phyloP scores from a whole-genome alignment of 164 flowering plant genomes.

The Nelumbo lutea region DNA sequence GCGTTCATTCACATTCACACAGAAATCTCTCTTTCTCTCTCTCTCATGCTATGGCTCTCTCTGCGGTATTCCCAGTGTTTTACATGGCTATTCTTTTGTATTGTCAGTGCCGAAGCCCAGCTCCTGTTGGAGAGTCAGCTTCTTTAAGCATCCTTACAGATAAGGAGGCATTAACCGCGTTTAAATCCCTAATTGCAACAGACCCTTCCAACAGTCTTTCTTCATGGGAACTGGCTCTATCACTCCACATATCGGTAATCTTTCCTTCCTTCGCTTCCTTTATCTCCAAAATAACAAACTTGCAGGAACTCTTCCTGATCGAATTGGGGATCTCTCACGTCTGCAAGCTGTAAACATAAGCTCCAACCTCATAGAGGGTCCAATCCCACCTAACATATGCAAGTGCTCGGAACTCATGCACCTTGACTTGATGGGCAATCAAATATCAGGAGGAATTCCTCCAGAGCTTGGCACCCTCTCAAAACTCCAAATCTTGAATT shows the following conservation, averaged over 20 bases:
- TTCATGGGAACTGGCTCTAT: constrained; percentile 21
- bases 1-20: no score
- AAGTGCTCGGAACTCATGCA: constrained; percentile 15
- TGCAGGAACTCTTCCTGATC: no score
- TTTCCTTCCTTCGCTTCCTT: constrained; percentile 37
- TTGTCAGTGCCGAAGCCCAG: background rate
- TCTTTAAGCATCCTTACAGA: constrained; percentile 14
- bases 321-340: no score
- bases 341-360: no score
- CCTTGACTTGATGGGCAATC: constrained; percentile 28
- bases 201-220: background rate
- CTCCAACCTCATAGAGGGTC: no score
- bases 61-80: no score
- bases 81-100: background rate
- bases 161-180: constrained; percentile 19
- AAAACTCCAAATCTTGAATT: constrained; percentile 25
- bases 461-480: constrained; percentile 20
- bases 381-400: constrained; percentile 27
- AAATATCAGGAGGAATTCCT: constrained; percentile 36
- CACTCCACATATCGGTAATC: constrained; percentile 35
- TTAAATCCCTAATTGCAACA: constrained; percentile 16
- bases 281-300: no score
- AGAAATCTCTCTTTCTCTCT: no score
- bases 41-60: no score
- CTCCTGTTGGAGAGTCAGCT: background rate